phyloP scores from a whole-genome alignment of 129 eudicot species.

The Logfia minima region DNA sequence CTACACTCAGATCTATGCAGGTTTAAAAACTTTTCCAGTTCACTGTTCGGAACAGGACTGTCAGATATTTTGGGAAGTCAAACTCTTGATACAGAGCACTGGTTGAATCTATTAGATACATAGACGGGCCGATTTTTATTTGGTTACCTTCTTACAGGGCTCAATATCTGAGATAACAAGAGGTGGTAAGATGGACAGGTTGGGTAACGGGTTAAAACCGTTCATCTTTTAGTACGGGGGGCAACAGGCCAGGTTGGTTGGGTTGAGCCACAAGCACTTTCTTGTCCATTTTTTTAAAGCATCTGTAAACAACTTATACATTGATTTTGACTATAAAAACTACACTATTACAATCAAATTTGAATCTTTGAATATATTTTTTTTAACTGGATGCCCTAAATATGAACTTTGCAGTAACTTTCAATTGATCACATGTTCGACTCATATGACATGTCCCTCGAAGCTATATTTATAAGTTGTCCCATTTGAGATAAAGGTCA shows the following conservation, averaged over 20 bases:
- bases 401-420: not conserved
- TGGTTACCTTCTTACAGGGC: no score
- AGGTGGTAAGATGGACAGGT: no score
- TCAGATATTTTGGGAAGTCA: not conserved
- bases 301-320: no score
- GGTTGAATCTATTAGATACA: not conserved
- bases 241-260: no score
- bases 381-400: no score
- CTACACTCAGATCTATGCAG: not conserved
- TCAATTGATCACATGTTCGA: not conserved
- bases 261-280: no score
- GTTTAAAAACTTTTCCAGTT: not conserved
- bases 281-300: no score
- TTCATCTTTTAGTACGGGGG: no score
- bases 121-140: not conserved
- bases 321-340: no score
- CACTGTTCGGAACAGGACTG: not conserved
- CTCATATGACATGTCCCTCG: not conserved
- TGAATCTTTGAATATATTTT: not conserved
- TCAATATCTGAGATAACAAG: no score
- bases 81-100: not conserved
- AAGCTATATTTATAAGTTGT: not conserved
- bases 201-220: no score
- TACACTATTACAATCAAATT: not conserved
- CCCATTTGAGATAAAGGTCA: not conserved